Evolutionary conservation across 306 rosid genomes (phyloP), one percentile per base, ranked within the genome.

Genomic region (Mimosa pudica): DNA sequence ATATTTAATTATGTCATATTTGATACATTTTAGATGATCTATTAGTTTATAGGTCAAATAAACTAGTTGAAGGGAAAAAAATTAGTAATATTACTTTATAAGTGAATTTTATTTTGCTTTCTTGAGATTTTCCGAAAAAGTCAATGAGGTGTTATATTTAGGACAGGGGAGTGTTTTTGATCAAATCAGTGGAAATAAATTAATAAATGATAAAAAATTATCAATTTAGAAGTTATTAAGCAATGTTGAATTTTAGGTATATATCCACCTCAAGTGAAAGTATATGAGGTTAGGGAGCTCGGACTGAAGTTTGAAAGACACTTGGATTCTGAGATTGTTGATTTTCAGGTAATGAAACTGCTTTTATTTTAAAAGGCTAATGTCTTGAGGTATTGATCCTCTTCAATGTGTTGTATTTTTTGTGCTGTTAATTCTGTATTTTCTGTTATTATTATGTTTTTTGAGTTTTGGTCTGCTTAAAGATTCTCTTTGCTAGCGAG

Each of bases 191-290:
- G 74, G 46, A 9, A 35, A 54, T 45, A 47, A 30, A 64, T 70
- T 16, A 14, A 60, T 20, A 60, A 30, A 72, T 16, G 10, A 60
- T 20, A 60, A 30, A 72, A 72, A 42, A 35, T 20, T 62, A 71
- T 65, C 70, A 71, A 10, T 78, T 52, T 2, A 24, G 44, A n/a
- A 66, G 57, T 2, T 20, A 20, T 57, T 18, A 35, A 66, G 47
- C 52, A 45, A 65, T 44, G 57, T 68, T 87, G 86, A 85, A 90
- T 70, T 45, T 70, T 70, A 70, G 98, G 98, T 83, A 92, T 93
- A 54, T 94, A 94, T 85, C 98, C 98, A 7, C 97, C 98, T 5
- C 98, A 94, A 85, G 89, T 92, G 48, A 94, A 94, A 81, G 97
- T 90, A 49, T 94, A 94, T 5, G 97, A 91, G 88, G 87, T 92